phyloP scores from a whole-genome alignment of 208 protist genomes.

The Crithidia sp. region DNA sequence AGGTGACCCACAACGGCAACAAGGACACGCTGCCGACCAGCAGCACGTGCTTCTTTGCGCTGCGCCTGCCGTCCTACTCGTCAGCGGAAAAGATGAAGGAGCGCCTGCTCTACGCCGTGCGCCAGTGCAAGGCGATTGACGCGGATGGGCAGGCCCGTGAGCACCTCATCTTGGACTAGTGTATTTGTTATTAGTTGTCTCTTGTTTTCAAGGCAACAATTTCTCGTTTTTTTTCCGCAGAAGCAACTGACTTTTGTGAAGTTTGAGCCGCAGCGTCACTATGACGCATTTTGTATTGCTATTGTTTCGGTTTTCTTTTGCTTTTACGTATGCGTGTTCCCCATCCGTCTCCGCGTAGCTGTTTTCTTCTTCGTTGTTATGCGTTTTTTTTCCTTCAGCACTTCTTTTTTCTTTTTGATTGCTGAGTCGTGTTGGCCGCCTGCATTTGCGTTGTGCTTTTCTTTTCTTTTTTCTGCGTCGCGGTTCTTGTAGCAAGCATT shows the following conservation, averaged over 20 bases:
- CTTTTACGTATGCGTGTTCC: neutral
- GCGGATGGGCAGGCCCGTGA: constrained; percentile 90
- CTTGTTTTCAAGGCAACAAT: no score
- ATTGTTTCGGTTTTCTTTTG: neutral
- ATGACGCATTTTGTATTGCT: neutral
- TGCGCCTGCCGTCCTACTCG: constrained; percentile 91
- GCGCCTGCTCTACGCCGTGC: constrained; percentile 94
- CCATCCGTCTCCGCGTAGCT: neutral
- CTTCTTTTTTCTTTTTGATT: neutral
- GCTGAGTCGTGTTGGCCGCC: no score
- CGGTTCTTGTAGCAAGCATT: no score
- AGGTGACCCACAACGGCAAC: constrained; percentile 75
- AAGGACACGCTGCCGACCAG: constrained; percentile 89
- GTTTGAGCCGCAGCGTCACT: no score
- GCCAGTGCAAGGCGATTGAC: constrained; percentile 95
- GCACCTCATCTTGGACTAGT: constrained; percentile 54
- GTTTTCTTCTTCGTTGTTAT: neutral
- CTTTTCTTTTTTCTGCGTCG: no score
- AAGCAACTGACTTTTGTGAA: constrained; percentile 1
- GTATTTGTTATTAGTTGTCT: neutral
- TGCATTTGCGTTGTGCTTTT: no score
- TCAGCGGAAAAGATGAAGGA: constrained; percentile 89
- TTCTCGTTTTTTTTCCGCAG: neutral
- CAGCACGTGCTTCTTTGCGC: constrained; percentile 95
- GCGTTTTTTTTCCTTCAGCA: neutral